phyloP scores from a whole-genome alignment of 257 asterid genomes.

The Plantago elongata region DNA sequence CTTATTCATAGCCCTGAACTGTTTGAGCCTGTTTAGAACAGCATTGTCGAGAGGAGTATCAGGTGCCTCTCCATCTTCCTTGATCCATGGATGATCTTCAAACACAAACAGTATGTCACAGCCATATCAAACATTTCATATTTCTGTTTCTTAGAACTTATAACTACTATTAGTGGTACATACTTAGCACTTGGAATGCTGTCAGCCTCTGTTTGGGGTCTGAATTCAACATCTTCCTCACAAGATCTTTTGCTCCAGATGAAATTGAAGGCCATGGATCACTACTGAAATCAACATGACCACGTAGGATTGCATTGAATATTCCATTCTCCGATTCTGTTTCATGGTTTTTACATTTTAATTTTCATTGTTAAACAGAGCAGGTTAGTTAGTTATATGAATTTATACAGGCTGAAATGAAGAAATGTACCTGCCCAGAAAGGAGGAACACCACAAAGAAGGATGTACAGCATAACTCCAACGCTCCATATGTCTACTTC shows the following conservation, averaged over 20 bases:
- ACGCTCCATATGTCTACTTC: conserved; percentile 65
- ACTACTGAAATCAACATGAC: conserved; percentile 47
- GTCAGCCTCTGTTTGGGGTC: conserved; percentile 60
- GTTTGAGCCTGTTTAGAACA: conserved; percentile 50
- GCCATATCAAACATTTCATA: neutral
- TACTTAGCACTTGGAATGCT: conserved; percentile 55
- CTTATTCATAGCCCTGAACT: conserved; percentile 58
- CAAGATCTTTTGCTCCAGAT: conserved; percentile 55
- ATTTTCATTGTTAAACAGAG: neutral
- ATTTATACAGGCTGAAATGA: neutral
- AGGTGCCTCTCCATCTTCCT: conserved; percentile 72
- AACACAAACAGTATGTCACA: neutral
- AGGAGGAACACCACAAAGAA: conserved; percentile 68
- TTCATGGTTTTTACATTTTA: neutral
- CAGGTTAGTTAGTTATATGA: neutral
- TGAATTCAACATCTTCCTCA: conserved; percentile 47
- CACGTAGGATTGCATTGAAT: conserved; percentile 47
- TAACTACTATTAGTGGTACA: neutral
- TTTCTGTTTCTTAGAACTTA: neutral
- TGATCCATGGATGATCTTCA: conserved; percentile 68
- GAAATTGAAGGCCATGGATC: conserved; percentile 69
- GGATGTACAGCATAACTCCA: conserved; percentile 62
- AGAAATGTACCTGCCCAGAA: conserved; percentile 51
- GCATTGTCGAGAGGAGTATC: conserved; percentile 59
- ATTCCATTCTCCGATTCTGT: conserved; percentile 63